phyloP scores from a whole-genome alignment of 176 grass and related monocot species.

The Puya raimondii region DNA sequence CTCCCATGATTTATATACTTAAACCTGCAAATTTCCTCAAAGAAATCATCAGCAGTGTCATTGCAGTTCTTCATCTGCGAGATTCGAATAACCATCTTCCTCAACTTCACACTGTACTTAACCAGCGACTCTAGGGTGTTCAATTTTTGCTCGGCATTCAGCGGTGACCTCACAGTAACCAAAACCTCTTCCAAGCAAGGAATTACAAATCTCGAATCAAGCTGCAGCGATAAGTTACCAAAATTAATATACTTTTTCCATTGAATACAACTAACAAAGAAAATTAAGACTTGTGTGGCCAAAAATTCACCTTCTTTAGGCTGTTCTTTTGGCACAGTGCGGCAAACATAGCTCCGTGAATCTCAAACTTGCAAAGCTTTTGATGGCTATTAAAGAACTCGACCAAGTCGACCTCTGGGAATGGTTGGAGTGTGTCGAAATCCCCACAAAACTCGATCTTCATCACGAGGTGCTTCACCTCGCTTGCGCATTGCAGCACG shows the following conservation, averaged over 20 bases:
- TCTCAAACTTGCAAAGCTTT: constrained; percentile 75
- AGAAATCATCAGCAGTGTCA: constrained; percentile 87
- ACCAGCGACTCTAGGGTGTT: constrained; percentile 78
- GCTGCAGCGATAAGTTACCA: constrained; percentile 37
- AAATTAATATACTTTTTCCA: constrained; percentile 6
- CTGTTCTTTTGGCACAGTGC: constrained; percentile 93
- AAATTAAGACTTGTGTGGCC: background rate
- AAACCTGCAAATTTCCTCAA: constrained; percentile 97
- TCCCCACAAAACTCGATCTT: constrained; percentile 96
- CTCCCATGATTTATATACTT: constrained; percentile 56
- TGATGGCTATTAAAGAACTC: constrained; percentile 80
- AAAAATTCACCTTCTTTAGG: constrained; percentile 54
- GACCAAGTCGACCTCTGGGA: constrained; percentile 77
- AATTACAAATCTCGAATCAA: constrained; percentile 68
- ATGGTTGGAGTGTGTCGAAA: constrained; percentile 61
- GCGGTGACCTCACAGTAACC: constrained; percentile 79
- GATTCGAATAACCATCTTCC: constrained; percentile 70
- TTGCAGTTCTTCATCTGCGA: constrained; percentile 99
- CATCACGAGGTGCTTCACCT: constrained; percentile 77
- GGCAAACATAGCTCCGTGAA: constrained; percentile 94
- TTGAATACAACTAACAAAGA: background rate
- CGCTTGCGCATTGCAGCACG: constrained; percentile 47
- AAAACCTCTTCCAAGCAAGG: constrained; percentile 80
- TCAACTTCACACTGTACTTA: constrained; percentile 51
- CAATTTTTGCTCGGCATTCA: constrained; percentile 95